Percentiles rank a stretch among this genome's conserved stretches.
phyloP scores from a whole-genome alignment of 2,329 filamentous ascomycete species.

The Microsporum audouinii region DNA sequence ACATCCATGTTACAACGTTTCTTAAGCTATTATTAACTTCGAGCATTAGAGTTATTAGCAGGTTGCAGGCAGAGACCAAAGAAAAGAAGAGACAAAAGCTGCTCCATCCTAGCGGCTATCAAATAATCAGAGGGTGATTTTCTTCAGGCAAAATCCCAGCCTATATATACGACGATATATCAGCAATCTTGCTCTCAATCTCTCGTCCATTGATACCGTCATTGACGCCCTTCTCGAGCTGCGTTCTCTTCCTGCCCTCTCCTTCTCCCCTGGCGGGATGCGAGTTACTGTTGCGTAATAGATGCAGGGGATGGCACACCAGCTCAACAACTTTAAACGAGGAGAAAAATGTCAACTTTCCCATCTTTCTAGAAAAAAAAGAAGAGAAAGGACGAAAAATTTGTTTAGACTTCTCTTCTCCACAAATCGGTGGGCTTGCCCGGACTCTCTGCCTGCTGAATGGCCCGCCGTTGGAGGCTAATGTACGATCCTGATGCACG shows the following conservation, averaged over 20 bases:
- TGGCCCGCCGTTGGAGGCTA: slow-evolving; percentile 2
- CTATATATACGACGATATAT: neutral
- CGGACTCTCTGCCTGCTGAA: slow-evolving; percentile 3
- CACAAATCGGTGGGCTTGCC: slow-evolving; percentile 1
- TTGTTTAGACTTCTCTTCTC: slow-evolving; percentile 5
- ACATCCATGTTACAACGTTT: slow-evolving; percentile 2
- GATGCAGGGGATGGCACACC: slow-evolving; percentile 2
- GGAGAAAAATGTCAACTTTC: neutral
- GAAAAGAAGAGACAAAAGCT: neutral
- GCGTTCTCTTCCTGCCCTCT: neutral
- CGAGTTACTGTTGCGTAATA: slow-evolving; percentile 2
- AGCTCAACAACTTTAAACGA: slow-evolving; percentile 3
- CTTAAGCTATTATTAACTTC: neutral
- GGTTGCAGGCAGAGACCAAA: neutral
- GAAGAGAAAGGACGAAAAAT: neutral
- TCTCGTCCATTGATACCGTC: no score
- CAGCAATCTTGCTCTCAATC: no score
- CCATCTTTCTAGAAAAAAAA: neutral
- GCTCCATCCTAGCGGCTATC: neutral
- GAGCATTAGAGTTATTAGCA: neutral
- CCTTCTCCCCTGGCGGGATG: slow-evolving; percentile 1
- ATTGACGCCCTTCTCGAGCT: neutral
- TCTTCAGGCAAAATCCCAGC: neutral
- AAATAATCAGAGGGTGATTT: neutral
- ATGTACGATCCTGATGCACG: slow-evolving; percentile 5